Conservation (phyloP, 768 basidiomycete genomes). For the Daedalea quercina region DNA sequence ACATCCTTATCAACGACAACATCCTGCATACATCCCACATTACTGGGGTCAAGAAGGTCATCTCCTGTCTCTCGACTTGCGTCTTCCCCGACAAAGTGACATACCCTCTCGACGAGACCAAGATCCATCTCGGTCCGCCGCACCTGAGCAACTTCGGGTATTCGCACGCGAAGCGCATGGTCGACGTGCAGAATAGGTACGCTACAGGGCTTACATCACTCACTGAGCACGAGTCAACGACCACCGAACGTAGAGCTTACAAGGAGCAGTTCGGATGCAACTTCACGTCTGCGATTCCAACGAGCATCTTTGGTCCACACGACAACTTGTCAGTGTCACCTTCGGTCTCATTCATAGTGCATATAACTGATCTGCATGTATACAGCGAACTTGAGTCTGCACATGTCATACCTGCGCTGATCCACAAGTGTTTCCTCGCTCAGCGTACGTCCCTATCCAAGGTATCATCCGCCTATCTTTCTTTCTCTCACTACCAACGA, state of each 20-base stretch:
- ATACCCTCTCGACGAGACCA: conserved; percentile 89
- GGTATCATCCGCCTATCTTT: neutral
- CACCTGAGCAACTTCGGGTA: conserved; percentile 97
- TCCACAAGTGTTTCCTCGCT: conserved; percentile 90
- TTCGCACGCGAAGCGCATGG: conserved; percentile 91
- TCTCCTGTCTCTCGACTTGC: conserved; percentile 95
- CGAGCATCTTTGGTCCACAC: conserved; percentile 92
- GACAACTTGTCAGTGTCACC: conserved; percentile 79
- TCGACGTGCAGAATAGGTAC: conserved; percentile 92
- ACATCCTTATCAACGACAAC: conserved; percentile 93
- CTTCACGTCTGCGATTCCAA: conserved; percentile 95
- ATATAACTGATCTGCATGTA: neutral
- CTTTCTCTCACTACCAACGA: neutral
- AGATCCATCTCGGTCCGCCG: conserved; percentile 88
- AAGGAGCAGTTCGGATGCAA: conserved; percentile 92
- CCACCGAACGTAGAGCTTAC: conserved; percentile 60
- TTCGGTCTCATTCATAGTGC: neutral
- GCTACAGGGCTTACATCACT: conserved; percentile 14
- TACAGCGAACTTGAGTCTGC: conserved; percentile 78
- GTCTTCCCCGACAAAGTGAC: conserved; percentile 95
- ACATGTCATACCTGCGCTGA: conserved; percentile 91
- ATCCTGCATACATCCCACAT: conserved; percentile 66
- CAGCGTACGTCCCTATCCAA: conserved; percentile 49
- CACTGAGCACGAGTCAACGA: neutral
- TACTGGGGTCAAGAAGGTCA: conserved; percentile 63